These are phyloP conservation scores for Babesia caballi DNA, from an alignment of 169 alveolate genomes.

Conservation along the genomic window DNA sequence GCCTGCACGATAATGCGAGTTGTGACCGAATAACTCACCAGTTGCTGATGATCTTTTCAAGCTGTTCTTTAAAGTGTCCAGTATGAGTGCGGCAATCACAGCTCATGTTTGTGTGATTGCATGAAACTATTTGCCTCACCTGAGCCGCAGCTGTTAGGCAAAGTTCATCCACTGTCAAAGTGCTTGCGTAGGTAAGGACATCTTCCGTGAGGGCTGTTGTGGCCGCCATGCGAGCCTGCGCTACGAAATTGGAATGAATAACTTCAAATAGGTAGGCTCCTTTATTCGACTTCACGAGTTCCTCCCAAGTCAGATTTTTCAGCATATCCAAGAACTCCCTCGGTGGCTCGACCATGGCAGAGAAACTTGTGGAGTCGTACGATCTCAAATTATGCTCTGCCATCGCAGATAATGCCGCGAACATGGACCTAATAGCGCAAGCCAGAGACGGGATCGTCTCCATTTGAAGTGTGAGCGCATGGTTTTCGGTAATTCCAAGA, in stretches of 20 bases:
- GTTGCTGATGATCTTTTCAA: neutral
- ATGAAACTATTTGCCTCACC: neutral
- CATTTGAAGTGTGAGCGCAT: neutral
- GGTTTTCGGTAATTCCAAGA: too few species aligned
- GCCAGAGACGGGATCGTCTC: neutral
- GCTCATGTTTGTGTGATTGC: neutral
- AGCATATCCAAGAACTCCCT: neutral
- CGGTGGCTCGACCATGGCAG: neutral
- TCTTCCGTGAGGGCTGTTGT: neutral
- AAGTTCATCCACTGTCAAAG: neutral
- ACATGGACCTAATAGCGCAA: neutral
- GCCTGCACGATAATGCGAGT: neutral
- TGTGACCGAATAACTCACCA: neutral
- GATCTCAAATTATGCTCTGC: neutral
- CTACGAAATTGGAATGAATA: neutral
- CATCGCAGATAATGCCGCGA: neutral
- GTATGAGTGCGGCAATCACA: neutral
- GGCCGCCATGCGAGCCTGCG: neutral
- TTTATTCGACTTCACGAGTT: neutral
- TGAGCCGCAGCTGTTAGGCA: neutral
- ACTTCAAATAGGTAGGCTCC: neutral
- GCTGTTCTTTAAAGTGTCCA: neutral
- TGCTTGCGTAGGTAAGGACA: neutral
- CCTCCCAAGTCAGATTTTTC: neutral
- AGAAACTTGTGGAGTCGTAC: neutral